Percentiles rank a stretch among this genome's conserved stretches.
These are phyloP conservation scores for Neonectria neomacrospora DNA, from an alignment of 2,329 filamentous ascomycete genomes.

Conservation along the genomic window DNA sequence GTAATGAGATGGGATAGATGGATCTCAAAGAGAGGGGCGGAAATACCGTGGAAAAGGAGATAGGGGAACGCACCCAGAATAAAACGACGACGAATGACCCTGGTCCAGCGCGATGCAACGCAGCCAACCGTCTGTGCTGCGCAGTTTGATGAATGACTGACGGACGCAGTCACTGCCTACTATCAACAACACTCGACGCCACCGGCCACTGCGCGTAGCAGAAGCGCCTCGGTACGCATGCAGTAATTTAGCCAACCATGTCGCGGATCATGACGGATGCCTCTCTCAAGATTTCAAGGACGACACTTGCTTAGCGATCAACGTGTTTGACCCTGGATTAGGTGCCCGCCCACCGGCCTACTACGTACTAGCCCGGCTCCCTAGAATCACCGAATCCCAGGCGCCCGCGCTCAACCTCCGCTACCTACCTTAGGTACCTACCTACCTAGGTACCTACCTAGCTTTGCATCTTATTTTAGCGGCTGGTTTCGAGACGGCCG, in stretches of 20 bases:
- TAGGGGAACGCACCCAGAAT: slow-evolving; percentile 5
- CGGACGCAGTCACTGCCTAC: neutral
- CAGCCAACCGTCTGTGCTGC: neutral
- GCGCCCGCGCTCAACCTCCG: slow-evolving; percentile 3
- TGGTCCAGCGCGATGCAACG: slow-evolving; percentile 6
- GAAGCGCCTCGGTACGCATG: too few species aligned
- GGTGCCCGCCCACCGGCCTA: too few species aligned
- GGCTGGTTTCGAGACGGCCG: slow-evolving; percentile 21
- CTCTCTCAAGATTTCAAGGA: neutral
- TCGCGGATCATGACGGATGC: neutral
- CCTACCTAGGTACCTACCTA: too few species aligned
- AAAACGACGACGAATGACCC: neutral
- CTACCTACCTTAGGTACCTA: too few species aligned
- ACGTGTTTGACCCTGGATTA: neutral
- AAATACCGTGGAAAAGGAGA: slow-evolving; percentile 7
- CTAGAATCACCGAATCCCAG: too few species aligned
- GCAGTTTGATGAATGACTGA: neutral
- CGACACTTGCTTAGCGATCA: neutral
- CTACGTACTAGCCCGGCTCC: too few species aligned
- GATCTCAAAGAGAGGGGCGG: slow-evolving; percentile 1
- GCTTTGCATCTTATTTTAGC: neutral
- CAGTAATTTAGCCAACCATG: neutral
- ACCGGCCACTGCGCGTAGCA: neutral
- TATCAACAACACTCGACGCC: neutral
- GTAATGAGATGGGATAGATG: neutral